Conservation (phyloP, 768 basidiomycete genomes). For the Suillus lakei region DNA sequence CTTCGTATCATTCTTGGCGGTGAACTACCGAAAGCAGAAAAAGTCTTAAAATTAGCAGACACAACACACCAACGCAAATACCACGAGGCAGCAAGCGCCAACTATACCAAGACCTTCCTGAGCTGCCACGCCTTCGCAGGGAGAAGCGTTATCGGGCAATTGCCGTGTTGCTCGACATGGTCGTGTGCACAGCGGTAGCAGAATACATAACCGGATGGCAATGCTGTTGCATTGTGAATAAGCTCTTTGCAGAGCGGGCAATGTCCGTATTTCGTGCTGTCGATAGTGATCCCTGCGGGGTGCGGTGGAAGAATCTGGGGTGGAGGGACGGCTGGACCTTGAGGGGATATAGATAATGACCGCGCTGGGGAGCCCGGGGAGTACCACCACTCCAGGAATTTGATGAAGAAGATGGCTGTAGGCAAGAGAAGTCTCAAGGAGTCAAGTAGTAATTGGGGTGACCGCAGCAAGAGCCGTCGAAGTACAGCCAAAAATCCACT, state of each 20-base stretch:
- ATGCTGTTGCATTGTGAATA: conserved; percentile 85
- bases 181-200: conserved; percentile 92
- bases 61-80: background rate
- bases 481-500: conserved; percentile 48
- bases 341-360: conserved; percentile 62
- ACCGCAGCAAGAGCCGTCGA: conserved; percentile 50
- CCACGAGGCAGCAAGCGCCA: background rate
- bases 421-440: conserved; percentile 82
- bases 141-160: conserved; percentile 87
- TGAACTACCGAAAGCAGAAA: background rate
- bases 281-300: conserved; percentile 69
- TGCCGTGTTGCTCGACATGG: conserved; percentile 74
- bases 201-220: conserved; percentile 94
- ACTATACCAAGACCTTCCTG: conserved; percentile 80
- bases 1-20: background rate
- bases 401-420: conserved; percentile 91
- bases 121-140: conserved; percentile 80
- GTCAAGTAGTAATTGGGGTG: conserved; percentile 72
- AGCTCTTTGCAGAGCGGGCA: conserved; percentile 80
- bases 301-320: conserved; percentile 79
- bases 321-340: conserved; percentile 75
- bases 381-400: conserved; percentile 99
- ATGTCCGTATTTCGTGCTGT: conserved; percentile 69
- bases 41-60: background rate
- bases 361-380: conserved; percentile 88